A percentile compares a stretch with the other conserved stretches of the same genome.
These are phyloP conservation scores for Pseudonectria buxi DNA, from an alignment of 2,329 filamentous ascomycete genomes.

Conservation along the genomic window DNA sequence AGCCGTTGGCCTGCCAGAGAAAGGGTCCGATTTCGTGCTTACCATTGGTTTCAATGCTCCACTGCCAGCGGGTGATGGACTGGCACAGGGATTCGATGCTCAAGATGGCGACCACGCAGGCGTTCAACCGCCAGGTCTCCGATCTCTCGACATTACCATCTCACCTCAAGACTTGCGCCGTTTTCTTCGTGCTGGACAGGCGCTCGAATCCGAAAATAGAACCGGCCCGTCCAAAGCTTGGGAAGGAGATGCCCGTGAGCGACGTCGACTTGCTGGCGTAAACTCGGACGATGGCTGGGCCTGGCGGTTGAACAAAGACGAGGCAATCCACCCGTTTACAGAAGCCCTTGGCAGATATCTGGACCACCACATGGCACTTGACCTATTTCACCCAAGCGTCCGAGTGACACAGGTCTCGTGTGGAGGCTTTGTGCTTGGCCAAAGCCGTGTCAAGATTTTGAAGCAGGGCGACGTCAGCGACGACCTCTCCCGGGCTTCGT, in stretches of 20 bases:
- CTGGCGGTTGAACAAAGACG: constrained; percentile 32
- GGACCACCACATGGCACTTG: constrained; percentile 45
- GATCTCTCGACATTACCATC: constrained; percentile 46
- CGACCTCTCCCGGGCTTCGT: constrained; percentile 27
- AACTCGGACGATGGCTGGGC: constrained; percentile 47
- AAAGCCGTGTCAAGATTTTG: constrained; percentile 44
- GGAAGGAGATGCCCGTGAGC: constrained; percentile 29
- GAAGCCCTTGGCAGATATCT: constrained; percentile 45
- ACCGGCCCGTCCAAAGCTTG: constrained; percentile 13
- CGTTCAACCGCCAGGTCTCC: constrained; percentile 22
- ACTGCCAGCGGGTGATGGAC: constrained; percentile 10
- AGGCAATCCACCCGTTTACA: constrained; percentile 35
- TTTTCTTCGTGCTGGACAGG: constrained; percentile 38
- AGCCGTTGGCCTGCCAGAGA: constrained; percentile 28
- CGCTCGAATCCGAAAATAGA: constrained; percentile 2
- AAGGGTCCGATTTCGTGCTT: constrained; percentile 40
- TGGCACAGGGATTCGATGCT: constrained; percentile 4
- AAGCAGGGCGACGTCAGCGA: constrained; percentile 24
- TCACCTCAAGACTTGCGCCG: constrained; percentile 39
- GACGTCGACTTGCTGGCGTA: constrained; percentile 40
- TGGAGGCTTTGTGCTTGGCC: constrained; percentile 48
- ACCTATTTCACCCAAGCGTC: constrained; percentile 51
- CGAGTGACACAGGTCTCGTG: constrained; percentile 47
- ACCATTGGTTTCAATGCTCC: constrained; percentile 45
- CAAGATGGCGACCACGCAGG: constrained; percentile 11